These are phyloP conservation scores for Populus hybrid DNA, from an alignment of 441 rosid species.

Conservation along the genomic window DNA sequence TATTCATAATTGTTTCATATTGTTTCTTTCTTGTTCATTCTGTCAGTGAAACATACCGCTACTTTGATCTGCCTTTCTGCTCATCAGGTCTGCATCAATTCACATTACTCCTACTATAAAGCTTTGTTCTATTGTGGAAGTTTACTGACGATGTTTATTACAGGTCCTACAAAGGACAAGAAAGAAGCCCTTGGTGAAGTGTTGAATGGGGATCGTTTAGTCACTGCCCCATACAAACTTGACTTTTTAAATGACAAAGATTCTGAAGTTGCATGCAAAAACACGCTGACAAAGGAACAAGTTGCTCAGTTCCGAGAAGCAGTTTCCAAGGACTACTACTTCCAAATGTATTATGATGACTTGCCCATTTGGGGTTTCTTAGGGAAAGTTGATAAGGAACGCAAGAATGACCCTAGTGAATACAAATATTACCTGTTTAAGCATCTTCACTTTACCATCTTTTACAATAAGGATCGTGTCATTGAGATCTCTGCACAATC, in stretches of 20 bases:
- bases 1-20: neutral
- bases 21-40: neutral
- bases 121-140: neutral
- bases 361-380: constrained; percentile 90
- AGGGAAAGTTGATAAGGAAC: constrained; percentile 75
- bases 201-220: constrained; percentile 76
- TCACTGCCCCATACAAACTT: constrained; percentile 75
- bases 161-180: constrained; percentile 68
- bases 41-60: constrained; percentile 77
- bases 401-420: constrained; percentile 56
- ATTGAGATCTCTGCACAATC: constrained; percentile 58
- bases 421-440: too few species aligned
- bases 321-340: constrained; percentile 68
- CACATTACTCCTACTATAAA: neutral
- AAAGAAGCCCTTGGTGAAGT: constrained; percentile 86
- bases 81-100: constrained; percentile 39
- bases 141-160: neutral
- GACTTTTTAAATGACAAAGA: constrained; percentile 60
- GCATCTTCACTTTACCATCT: constrained; percentile 62
- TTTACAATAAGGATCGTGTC: constrained; percentile 71
- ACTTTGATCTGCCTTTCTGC: constrained; percentile 80
- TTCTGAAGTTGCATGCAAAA: constrained; percentile 56
- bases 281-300: constrained; percentile 51
- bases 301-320: constrained; percentile 59
- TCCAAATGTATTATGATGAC: constrained; percentile 88